Evolutionary conservation across 129 eudicot genomes (phyloP).

Genomic region (sunflower (Helianthus annuus)): DNA sequence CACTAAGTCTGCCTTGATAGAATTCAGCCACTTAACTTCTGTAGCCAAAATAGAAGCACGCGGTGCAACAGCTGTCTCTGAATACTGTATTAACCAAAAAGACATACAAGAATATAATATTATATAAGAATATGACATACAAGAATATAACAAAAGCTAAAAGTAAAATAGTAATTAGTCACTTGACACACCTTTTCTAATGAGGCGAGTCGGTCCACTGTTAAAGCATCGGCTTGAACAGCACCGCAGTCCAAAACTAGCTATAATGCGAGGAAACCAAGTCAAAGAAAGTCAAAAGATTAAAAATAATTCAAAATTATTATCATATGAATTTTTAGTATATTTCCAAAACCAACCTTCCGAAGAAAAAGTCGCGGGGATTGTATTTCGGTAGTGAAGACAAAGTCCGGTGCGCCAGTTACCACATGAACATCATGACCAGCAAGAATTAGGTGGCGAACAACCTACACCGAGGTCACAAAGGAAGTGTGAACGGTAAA

Average conservation of each 20-base stretch:
- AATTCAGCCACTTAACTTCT: constrained; percentile 93
- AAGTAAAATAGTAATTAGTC: background rate
- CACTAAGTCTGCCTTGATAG: constrained; percentile 98
- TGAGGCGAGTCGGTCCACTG: constrained; percentile 98
- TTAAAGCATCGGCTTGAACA: constrained; percentile 99
- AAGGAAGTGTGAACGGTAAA: background rate
- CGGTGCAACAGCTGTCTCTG: constrained; percentile 92
- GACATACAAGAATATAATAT: background rate
- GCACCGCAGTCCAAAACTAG: constrained; percentile 96
- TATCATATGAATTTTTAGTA: background rate
- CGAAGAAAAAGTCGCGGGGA: constrained; percentile 93
- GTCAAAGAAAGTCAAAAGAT: constrained; percentile 14
- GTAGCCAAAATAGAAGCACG: constrained; percentile 82
- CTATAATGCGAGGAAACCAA: constrained; percentile 31
- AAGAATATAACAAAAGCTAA: background rate
- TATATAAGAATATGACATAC: background rate
- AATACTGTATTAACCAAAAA: constrained; percentile 53
- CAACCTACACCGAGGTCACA: constrained; percentile 58
- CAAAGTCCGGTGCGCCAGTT: constrained; percentile 96
- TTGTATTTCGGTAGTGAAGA: constrained; percentile 79
- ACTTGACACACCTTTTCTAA: constrained; percentile 64
- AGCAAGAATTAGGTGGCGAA: constrained; percentile 88
- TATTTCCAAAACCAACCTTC: constrained; percentile 48
- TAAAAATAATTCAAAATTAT: background rate
- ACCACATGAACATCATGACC: constrained; percentile 99